These are phyloP conservation scores for Lactarius indigo DNA, from an alignment of 768 basidiomycete species.

Conservation along the genomic window DNA sequence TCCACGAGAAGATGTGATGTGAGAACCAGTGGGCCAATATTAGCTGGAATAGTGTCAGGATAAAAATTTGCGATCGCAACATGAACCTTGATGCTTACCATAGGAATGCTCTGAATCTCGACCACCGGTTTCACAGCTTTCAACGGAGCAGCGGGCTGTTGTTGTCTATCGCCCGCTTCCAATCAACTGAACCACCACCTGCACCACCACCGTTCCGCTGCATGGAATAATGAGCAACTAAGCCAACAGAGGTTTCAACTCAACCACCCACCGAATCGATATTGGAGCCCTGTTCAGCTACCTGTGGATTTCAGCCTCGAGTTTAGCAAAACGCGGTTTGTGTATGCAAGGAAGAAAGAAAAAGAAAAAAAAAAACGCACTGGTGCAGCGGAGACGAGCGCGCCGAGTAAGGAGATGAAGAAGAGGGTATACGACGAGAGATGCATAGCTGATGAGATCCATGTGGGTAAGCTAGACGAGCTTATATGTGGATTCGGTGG, in stretches of 20 bases:
- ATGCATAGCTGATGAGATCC: constrained; percentile 1
- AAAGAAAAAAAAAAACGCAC: neutral
- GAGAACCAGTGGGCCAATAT: neutral
- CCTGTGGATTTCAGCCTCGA: neutral
- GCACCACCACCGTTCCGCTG: neutral
- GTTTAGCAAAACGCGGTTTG: neutral
- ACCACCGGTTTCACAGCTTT: neutral
- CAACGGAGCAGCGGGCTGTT: neutral
- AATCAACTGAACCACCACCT: neutral
- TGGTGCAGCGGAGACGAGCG: constrained; percentile 5
- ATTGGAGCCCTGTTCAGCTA: neutral
- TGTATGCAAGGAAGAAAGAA: neutral
- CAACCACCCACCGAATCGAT: constrained; percentile 1
- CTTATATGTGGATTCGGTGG: neutral
- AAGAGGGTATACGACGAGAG: neutral
- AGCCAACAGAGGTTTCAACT: neutral
- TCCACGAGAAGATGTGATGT: neutral
- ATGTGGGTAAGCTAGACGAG: neutral
- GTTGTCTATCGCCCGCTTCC: constrained; percentile 3
- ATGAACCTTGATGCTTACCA: neutral
- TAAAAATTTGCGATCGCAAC: neutral
- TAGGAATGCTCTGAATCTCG: neutral
- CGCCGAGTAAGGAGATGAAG: constrained; percentile 1
- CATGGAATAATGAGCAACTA: neutral
- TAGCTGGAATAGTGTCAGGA: neutral